Evolutionary conservation across 768 basidiomycete genomes (phyloP), one percentile per base, ranked within the genome.

Genomic region (Tulasnella sp.): DNA sequence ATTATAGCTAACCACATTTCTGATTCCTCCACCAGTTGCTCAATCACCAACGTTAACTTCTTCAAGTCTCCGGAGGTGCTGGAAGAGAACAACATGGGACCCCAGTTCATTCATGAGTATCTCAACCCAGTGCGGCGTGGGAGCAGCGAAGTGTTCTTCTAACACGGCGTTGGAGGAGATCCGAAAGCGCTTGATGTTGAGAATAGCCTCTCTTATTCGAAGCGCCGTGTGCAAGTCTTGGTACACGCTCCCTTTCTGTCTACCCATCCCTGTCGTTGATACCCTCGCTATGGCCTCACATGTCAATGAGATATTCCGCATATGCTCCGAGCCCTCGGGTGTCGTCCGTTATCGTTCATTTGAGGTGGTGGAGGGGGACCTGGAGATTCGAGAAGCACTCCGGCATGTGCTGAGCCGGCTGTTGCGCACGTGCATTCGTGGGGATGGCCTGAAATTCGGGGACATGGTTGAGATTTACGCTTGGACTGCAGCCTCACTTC

Each of bases 361-460:
- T 28, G 24, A 31, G 31, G 64, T 69, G 28, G n/a, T 34, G 28
- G 64, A 18, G 28, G 64, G 16, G 34, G 3, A 9, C 64, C 64
- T n/a, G n/a, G n/a, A n/a, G n/a, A n/a, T n/a, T 31, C 34, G 64
- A 69, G 64, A 34, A 69, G 64, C n/a, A 60, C 28, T 69, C 64
- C 64, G 64, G 64, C 31, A 69, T 28, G 64, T 31, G 64, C 34
- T 37, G 64, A 69, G 28, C 64, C 64, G 64, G 64, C 8, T 12
- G 64, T 69, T 28, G 64, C 64, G 64, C 64, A 69, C 64, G 64
- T 69, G 64, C 64, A 69, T 69, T 69, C 64, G 64, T 69, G 64
- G 64, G 64, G 64, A 69, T 3, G 14, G 64, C 64, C 64, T 69
- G 64, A 69, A 69, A 69, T 69, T 69, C 64, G 64, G 64, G 64